Conservation (phyloP, 2,329 filamentous ascomycete genomes). For the Ceratocystis smalleyi region DNA sequence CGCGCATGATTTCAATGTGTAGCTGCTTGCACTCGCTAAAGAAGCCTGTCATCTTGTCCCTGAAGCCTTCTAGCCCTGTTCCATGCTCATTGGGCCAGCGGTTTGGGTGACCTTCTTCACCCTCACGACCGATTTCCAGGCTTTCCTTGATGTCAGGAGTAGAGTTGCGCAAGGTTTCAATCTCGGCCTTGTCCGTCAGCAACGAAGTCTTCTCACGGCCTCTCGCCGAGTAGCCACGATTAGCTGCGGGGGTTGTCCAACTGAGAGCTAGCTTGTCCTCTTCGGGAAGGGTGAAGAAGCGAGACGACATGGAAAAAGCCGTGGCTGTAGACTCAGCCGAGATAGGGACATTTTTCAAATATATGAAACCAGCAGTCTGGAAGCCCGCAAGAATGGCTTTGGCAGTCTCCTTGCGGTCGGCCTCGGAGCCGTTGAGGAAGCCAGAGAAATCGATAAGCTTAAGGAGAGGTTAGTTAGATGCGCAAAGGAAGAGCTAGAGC, state of each 20-base stretch:
- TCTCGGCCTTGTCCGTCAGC: conserved; percentile 37
- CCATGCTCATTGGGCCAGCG: conserved; percentile 53
- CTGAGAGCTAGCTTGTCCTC: conserved; percentile 48
- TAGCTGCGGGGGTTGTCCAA: conserved; percentile 59
- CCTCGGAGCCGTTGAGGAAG: conserved; percentile 48
- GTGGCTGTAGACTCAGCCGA: conserved; percentile 39
- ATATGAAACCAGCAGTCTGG: conserved; percentile 76
- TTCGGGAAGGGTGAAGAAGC: conserved; percentile 52
- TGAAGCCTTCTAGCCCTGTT: conserved; percentile 39
- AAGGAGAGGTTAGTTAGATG: conserved; percentile 14
- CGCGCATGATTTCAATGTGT: conserved; percentile 66
- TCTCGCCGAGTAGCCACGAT: conserved; percentile 55
- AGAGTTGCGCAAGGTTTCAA: conserved; percentile 40
- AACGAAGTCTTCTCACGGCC: conserved; percentile 57
- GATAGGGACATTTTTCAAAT: conserved; percentile 68
- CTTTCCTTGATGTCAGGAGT: conserved; percentile 52
- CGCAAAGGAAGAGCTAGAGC: conserved; percentile 17
- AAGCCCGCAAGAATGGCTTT: conserved; percentile 63
- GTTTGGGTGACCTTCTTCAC: conserved; percentile 49
- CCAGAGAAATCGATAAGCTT: conserved; percentile 65
- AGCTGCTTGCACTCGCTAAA: conserved; percentile 57
- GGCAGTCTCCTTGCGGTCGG: conserved; percentile 49
- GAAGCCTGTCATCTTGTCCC: conserved; percentile 57
- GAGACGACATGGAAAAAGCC: conserved; percentile 51
- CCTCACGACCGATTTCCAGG: conserved; percentile 48